Percentiles rank a stretch among this genome's conserved stretches.
phyloP scores from a whole-genome alignment of 441 rosid species.

The Rhodomyrtus psidioides region DNA sequence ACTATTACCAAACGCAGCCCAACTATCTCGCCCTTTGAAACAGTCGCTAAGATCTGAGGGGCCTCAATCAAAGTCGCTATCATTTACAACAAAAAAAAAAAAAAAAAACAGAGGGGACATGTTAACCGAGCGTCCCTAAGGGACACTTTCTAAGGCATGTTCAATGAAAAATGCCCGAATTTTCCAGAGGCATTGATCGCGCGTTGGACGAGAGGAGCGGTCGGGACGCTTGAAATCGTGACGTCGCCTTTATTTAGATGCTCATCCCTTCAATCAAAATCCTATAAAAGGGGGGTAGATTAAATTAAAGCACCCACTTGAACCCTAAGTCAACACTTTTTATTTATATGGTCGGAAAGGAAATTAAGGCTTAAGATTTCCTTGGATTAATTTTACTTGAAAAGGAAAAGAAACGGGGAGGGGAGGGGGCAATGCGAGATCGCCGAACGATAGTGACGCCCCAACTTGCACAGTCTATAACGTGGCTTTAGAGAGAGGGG shows the following conservation, averaged over 20 bases:
- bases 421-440: neutral
- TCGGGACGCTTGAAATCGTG: neutral
- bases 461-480: neutral
- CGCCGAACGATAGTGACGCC: slow-evolving; percentile 1
- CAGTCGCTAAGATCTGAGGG: neutral
- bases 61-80: neutral
- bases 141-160: neutral
- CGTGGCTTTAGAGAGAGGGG: neutral
- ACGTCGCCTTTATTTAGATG: neutral
- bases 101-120: neutral
- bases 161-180: neutral
- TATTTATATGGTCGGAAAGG: neutral
- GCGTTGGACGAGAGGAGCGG: too few species aligned
- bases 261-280: neutral
- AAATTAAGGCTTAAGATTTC: slow-evolving; percentile 5
- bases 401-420: neutral
- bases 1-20: too few species aligned
- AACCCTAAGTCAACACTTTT: neutral
- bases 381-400: neutral
- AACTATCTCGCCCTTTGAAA: too few species aligned
- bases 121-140: neutral
- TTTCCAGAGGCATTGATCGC: neutral
- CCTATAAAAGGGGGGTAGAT: neutral
- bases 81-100: neutral
- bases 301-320: neutral